Evolutionary conservation across 2,329 filamentous ascomycete genomes (phyloP), one percentile per base, ranked within the genome.

Genomic region (Leptographium flavum): DNA sequence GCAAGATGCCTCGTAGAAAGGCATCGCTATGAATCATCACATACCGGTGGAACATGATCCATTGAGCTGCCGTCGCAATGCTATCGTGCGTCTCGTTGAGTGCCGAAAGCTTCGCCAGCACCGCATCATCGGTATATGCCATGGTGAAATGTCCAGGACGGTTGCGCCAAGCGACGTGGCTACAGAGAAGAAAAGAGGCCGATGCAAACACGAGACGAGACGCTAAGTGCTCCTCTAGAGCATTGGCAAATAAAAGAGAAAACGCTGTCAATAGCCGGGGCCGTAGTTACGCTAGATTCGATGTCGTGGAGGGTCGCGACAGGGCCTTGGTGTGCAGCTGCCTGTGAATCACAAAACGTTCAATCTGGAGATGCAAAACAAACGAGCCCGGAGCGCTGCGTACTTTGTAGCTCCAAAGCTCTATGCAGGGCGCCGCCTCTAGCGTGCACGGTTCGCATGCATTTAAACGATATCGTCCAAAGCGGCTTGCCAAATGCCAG

Each of bases 1-100:
- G 10, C 8, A 23, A 31, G 17, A 39, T 19, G 25, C 38, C 25
- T 17, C 28, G 19, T 13, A 44, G 28, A 17, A 33, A 35, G 4
- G 27, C 28, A 8, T 6, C 39, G 5, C 7, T 37, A 21, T 22
- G 27, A 21, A 2, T 7, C 15, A 15, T 21, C 17, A 52, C 61
- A 50, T 79, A 94, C 87, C 87, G 83, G 66, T 98, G 90, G 62
- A 98, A 98, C 83, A 98, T 93, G 50, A 98, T 92, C 93, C 93
- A 98, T 79, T 96, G 90, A 47, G 92, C 87, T 50, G 94, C 88
- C 31, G 86, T 90, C 49, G 94, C 77, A 58, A 98, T 96, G 65
- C 87, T 93, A 61, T 98, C 92, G 62, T 98, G 90, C 11, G 87
- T 94, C 66, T 98, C 93, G 64, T 94, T 95, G 50, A 98, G 76